Conservation (phyloP, 805 yeast species). For the Ogataea methanolica region DNA sequence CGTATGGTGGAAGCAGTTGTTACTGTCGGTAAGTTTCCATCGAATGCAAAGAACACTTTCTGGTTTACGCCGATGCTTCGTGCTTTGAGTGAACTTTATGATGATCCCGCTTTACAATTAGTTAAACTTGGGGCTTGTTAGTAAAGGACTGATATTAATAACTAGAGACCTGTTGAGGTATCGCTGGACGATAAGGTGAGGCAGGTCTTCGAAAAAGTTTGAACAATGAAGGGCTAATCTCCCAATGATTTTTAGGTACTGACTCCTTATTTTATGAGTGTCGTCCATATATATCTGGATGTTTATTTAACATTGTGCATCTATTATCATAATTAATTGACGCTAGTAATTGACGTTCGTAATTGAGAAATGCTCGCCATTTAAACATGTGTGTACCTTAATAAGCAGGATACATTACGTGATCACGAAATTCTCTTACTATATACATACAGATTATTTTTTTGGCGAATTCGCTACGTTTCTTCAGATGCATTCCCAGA, state of each 20-base stretch:
- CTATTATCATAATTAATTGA: no score
- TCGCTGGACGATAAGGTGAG: slow-evolving; percentile 50
- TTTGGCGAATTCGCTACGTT: no score
- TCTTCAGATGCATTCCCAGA: no score
- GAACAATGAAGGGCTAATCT: slow-evolving; percentile 18
- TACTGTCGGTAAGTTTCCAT: slow-evolving; percentile 49
- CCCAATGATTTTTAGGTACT: not conserved
- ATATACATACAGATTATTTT: no score
- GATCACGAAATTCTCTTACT: no score
- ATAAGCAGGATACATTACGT: no score
- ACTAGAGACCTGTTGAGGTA: slow-evolving; percentile 49
- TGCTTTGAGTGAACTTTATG: slow-evolving; percentile 87
- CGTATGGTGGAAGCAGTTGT: slow-evolving; percentile 53
- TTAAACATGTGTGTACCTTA: no score
- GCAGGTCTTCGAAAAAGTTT: slow-evolving; percentile 31
- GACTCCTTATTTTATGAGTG: not conserved
- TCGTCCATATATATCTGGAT: no score
- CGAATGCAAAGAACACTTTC: slow-evolving; percentile 61
- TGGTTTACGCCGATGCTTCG: slow-evolving; percentile 91
- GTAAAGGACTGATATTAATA: slow-evolving; percentile 42
- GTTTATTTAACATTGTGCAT: no score
- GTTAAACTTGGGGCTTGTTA: slow-evolving; percentile 67
- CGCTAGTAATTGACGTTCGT: no score
- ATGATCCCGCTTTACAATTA: slow-evolving; percentile 63
- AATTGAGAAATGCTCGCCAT: no score